phyloP scores from a whole-genome alignment of 306 rosid genomes.

The Castanea mollissima region DNA sequence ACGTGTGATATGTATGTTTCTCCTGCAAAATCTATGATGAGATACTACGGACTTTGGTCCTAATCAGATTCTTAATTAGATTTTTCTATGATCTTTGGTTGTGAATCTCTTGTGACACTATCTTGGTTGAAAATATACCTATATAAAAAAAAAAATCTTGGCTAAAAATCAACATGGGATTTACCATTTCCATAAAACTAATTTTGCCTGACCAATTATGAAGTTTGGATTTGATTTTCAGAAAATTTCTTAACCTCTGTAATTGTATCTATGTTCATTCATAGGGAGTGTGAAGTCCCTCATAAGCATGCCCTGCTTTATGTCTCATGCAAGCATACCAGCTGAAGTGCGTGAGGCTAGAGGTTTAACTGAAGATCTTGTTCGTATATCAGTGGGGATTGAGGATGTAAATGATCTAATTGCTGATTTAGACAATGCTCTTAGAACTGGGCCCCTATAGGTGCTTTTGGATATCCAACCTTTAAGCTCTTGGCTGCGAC shows the following conservation, averaged over 20 bases:
- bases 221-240: background rate
- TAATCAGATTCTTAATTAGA: background rate
- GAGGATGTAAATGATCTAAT: conserved; percentile 83
- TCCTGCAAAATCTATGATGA: too few relatives aligned
- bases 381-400: conserved; percentile 83
- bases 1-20: background rate
- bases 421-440: conserved; percentile 62
- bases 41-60: background rate
- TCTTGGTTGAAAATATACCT: too few relatives aligned
- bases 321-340: conserved; percentile 90
- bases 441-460: conserved; percentile 58
- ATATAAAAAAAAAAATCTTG: background rate
- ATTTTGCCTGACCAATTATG: background rate
- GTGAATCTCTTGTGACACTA: background rate
- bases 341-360: conserved; percentile 73
- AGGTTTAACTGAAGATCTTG: conserved; percentile 82
- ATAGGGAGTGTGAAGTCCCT: conserved; percentile 93
- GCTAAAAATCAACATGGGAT: background rate
- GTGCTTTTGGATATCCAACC: background rate
- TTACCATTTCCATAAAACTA: background rate
- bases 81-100: background rate
- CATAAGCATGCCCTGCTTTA: conserved; percentile 82
- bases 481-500: too few relatives aligned
- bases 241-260: background rate
- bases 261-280: conserved; percentile 6